A percentile compares a stretch with the other conserved stretches of the same genome.
These are phyloP conservation scores for Curvularia sp. DNA, from an alignment of 2,329 filamentous ascomycete species.

Conservation along the genomic window DNA sequence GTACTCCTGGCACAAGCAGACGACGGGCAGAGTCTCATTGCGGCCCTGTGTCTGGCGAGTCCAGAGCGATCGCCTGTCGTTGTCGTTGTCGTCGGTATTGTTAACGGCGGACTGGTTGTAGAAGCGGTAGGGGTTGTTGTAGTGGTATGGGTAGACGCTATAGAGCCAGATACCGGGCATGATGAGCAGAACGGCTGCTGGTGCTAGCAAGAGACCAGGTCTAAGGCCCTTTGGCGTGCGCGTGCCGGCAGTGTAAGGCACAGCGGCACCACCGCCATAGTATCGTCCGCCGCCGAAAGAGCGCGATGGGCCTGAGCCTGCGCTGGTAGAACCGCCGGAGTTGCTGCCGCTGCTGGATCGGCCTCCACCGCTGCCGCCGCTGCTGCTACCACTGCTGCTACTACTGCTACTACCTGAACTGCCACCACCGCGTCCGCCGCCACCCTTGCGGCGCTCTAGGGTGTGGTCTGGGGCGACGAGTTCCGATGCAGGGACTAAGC, in stretches of 20 bases:
- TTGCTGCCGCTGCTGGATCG: slow-evolving; percentile 22
- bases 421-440: slow-evolving; percentile 45
- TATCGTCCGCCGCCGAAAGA: slow-evolving; percentile 67
- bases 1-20: slow-evolving; percentile 67
- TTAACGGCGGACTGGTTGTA: slow-evolving; percentile 54
- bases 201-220: slow-evolving; percentile 57
- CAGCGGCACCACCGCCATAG: slow-evolving; percentile 67
- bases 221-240: slow-evolving; percentile 62
- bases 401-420: slow-evolving; percentile 19
- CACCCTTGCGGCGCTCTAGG: slow-evolving; percentile 49
- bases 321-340: slow-evolving; percentile 55
- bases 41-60: slow-evolving; percentile 31
- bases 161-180: slow-evolving; percentile 72
- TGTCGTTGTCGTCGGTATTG: slow-evolving; percentile 50
- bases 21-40: slow-evolving; percentile 67
- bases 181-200: slow-evolving; percentile 58
- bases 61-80: slow-evolving; percentile 26
- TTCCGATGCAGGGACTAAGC: slow-evolving; percentile 23
- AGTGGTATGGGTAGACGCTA: slow-evolving; percentile 68
- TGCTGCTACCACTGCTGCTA: slow-evolving; percentile 1
- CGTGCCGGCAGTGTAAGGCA: background rate
- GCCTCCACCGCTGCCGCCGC: background rate
- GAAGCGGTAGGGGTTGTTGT: slow-evolving; percentile 63
- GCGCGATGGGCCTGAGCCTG: slow-evolving; percentile 65
- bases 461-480: slow-evolving; percentile 43